Conservation (phyloP, 2,329 filamentous ascomycete species). For the Sporothrix mexicana region DNA sequence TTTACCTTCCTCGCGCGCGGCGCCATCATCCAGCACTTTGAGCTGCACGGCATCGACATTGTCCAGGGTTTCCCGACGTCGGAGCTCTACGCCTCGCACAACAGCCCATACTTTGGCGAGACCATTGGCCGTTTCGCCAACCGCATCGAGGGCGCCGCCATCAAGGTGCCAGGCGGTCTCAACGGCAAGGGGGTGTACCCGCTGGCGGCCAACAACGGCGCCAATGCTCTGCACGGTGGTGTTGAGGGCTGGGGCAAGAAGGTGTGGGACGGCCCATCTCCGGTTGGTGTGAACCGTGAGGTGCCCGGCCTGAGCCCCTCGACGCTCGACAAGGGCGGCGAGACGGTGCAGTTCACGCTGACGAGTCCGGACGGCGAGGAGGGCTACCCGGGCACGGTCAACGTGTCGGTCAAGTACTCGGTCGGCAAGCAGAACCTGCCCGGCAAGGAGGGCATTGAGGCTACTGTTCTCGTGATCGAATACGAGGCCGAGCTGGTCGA, state of each 20-base stretch:
- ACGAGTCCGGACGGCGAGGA: slow-evolving; percentile 82
- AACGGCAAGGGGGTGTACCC: slow-evolving; percentile 71
- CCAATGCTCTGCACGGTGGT: slow-evolving; percentile 78
- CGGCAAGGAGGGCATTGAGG: slow-evolving; percentile 58
- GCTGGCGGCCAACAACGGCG: slow-evolving; percentile 76
- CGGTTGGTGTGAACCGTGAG: slow-evolving; percentile 55
- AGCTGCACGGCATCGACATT: slow-evolving; percentile 79
- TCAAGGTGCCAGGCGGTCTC: slow-evolving; percentile 61
- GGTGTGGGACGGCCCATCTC: slow-evolving; percentile 73
- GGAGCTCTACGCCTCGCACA: slow-evolving; percentile 75
- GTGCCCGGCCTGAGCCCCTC: slow-evolving; percentile 57
- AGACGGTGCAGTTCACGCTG: slow-evolving; percentile 70
- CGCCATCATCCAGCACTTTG: slow-evolving; percentile 81
- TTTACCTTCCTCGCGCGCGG: slow-evolving; percentile 75
- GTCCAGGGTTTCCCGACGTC: slow-evolving; percentile 83
- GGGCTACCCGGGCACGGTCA: slow-evolving; percentile 85
- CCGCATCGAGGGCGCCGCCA: slow-evolving; percentile 73
- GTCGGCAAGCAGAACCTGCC: slow-evolving; percentile 68
- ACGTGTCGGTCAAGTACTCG: slow-evolving; percentile 79
- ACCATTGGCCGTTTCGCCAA: slow-evolving; percentile 89
- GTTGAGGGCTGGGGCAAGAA: slow-evolving; percentile 80
- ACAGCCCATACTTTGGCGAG: slow-evolving; percentile 84
- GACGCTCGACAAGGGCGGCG: slow-evolving; percentile 62
- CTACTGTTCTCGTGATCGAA: slow-evolving; percentile 79
- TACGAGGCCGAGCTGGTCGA: slow-evolving; percentile 84